These are phyloP conservation scores for Ajuga chamaepitys DNA, from an alignment of 257 asterid genomes.

Conservation along the genomic window DNA sequence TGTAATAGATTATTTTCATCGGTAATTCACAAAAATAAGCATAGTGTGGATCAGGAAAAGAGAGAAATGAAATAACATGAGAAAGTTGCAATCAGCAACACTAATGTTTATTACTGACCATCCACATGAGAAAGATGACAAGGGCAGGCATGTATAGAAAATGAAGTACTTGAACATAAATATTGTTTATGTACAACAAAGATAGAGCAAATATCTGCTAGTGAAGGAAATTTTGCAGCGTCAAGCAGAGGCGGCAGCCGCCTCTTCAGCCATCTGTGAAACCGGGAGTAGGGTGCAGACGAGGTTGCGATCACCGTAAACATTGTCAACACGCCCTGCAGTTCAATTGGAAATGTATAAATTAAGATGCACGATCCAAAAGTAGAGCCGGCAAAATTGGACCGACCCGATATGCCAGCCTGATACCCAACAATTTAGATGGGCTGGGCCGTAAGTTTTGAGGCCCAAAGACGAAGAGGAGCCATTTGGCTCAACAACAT, in stretches of 20 bases:
- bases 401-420: too few species aligned
- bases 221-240: constrained; percentile 14
- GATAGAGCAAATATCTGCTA: constrained; percentile 22
- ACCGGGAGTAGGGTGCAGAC: constrained; percentile 91
- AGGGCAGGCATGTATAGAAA: constrained; percentile 19
- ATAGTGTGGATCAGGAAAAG: too few species aligned
- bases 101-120: constrained; percentile 25
- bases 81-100: constrained; percentile 39
- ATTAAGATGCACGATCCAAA: too few species aligned
- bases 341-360: neutral
- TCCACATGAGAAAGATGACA: constrained; percentile 16
- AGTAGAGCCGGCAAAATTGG: too few species aligned
- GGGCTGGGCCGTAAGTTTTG: too few species aligned
- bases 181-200: constrained; percentile 46
- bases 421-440: too few species aligned
- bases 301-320: constrained; percentile 98
- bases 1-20: too few species aligned
- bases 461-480: too few species aligned
- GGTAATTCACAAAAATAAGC: too few species aligned
- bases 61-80: neutral
- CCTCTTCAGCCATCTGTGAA: constrained; percentile 77
- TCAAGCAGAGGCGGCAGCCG: constrained; percentile 81
- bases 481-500: too few species aligned
- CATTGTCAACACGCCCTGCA: constrained; percentile 92
- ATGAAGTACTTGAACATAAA: constrained; percentile 25